phyloP scores from a whole-genome alignment of 768 basidiomycete genomes.

The Suillus subaureus region DNA sequence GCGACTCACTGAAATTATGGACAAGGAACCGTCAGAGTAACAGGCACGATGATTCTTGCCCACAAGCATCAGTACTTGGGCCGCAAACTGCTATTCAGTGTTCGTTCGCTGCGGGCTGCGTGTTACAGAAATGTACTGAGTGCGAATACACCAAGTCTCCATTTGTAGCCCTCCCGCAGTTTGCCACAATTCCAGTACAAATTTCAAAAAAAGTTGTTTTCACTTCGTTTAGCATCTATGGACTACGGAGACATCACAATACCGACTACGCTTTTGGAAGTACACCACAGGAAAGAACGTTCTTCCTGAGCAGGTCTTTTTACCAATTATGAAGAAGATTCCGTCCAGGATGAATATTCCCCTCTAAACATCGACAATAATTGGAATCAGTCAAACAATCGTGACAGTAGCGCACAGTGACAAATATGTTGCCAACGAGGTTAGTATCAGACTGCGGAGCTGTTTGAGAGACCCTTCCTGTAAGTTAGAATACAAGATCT shows the following conservation, averaged over 20 bases:
- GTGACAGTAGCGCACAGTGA: background rate
- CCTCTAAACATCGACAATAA: background rate
- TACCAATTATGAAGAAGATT: background rate
- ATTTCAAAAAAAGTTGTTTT: conserved; percentile 1
- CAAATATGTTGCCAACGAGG: background rate
- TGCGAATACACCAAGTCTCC: background rate
- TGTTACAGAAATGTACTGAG: conserved; percentile 5
- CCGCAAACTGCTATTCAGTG: conserved; percentile 5
- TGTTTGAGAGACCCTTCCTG: background rate
- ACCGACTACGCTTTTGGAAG: background rate
- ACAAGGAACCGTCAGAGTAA: conserved; percentile 48
- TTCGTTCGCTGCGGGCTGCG: conserved; percentile 14
- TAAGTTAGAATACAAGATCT: background rate
- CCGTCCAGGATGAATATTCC: background rate
- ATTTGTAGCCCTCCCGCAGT: conserved; percentile 16
- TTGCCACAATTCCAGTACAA: conserved; percentile 23
- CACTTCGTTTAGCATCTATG: background rate
- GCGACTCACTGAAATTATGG: conserved; percentile 48
- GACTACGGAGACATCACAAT: background rate
- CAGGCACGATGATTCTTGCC: conserved; percentile 29
- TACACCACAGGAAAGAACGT: background rate
- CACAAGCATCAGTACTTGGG: conserved; percentile 18
- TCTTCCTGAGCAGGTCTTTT: background rate
- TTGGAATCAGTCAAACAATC: background rate
- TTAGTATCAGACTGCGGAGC: background rate